Conservation (phyloP, 2,329 filamentous ascomycete species). For the Sporothrix curviconia region DNA sequence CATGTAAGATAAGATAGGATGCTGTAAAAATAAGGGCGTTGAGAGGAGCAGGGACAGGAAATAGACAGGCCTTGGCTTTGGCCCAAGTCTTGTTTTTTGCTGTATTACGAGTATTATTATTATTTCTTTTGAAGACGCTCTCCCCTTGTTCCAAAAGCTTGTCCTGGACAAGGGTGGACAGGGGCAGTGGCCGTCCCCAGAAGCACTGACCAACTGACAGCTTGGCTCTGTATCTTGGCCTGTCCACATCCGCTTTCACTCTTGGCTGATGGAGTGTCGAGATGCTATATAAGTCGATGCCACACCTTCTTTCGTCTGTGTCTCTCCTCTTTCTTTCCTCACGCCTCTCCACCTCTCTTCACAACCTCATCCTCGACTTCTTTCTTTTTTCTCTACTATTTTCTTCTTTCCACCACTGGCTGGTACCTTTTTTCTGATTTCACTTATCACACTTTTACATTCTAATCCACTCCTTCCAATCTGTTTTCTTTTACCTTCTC, state of each 20-base stretch:
- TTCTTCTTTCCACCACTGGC: slow-evolving; percentile 1
- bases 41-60: not conserved
- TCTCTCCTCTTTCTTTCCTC: not conserved
- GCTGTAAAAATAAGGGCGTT: not conserved
- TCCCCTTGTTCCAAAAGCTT: not conserved
- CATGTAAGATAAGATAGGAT: too few species aligned
- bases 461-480: not conserved
- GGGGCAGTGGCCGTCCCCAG: not conserved
- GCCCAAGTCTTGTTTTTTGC: not conserved
- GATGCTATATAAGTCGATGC: not conserved
- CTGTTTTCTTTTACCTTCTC: not conserved
- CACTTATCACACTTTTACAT: not conserved
- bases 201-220: not conserved
- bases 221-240: not conserved
- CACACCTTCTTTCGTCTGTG: not conserved
- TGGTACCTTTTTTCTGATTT: slow-evolving; percentile 5
- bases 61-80: not conserved
- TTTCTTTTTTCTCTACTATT: not conserved
- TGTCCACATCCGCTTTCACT: not conserved
- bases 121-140: not conserved
- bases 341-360: not conserved
- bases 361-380: not conserved
- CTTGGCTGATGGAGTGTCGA: not conserved
- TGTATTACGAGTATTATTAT: too few species aligned
- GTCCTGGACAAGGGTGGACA: not conserved